These are phyloP conservation scores for Alisma plantagoaquatica DNA, from an alignment of 106 monocot genomes.

Conservation along the genomic window DNA sequence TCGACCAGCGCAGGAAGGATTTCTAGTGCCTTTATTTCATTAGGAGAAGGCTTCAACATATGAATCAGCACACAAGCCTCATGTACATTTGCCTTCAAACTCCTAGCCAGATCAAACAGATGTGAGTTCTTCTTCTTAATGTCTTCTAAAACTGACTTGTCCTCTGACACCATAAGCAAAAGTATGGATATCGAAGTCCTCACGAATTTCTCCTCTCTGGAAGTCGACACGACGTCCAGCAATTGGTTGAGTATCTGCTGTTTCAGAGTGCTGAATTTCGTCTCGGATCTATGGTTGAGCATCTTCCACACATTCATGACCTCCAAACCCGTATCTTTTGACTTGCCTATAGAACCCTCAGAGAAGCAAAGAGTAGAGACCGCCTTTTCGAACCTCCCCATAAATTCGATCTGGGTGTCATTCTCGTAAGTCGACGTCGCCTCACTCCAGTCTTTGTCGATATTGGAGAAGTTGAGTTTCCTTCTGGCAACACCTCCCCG, in stretches of 20 bases:
- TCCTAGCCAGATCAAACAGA: slow-evolving; percentile 50
- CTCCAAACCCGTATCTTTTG: slow-evolving; percentile 36
- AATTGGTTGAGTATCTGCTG: slow-evolving; percentile 70
- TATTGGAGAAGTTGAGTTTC: slow-evolving; percentile 31
- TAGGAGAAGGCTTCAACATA: slow-evolving; percentile 80
- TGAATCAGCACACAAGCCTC: slow-evolving; percentile 84
- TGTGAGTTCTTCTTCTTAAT: slow-evolving; percentile 63
- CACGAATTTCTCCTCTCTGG: slow-evolving; percentile 57
- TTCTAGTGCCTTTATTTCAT: slow-evolving; percentile 70
- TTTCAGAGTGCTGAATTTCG: slow-evolving; percentile 37
- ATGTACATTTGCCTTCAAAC: slow-evolving; percentile 67
- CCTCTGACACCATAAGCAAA: slow-evolving; percentile 64
- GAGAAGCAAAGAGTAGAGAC: slow-evolving; percentile 43
- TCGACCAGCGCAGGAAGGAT: slow-evolving; percentile 67
- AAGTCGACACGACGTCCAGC: slow-evolving; percentile 54
- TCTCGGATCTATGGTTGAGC: slow-evolving; percentile 36
- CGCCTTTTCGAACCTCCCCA: slow-evolving; percentile 64
- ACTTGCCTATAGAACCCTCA: slow-evolving; percentile 29
- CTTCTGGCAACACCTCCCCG: slow-evolving; percentile 45
- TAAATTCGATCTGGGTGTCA: slow-evolving; percentile 30
- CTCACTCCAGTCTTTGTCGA: slow-evolving; percentile 53
- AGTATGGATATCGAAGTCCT: slow-evolving; percentile 56
- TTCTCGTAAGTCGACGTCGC: slow-evolving; percentile 36
- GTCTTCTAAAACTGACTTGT: slow-evolving; percentile 56
- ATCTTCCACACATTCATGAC: slow-evolving; percentile 61